These are phyloP conservation scores for Phytophthora lateralis DNA, from an alignment of 352 stramenopile genomes.

Conservation along the genomic window DNA sequence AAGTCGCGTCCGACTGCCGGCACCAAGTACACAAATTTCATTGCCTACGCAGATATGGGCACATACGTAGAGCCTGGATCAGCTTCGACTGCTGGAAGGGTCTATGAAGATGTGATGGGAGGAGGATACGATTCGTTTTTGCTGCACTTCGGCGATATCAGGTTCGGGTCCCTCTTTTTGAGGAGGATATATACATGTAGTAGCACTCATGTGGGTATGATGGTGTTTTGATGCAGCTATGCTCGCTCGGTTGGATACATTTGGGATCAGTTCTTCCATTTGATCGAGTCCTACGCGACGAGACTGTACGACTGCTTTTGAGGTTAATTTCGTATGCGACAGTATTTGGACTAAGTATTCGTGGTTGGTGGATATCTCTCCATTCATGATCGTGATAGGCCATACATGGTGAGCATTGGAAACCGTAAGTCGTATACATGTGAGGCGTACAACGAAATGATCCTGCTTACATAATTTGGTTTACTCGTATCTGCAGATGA, in stretches of 20 bases:
- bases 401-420: constrained; percentile 81
- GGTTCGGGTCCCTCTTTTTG: constrained; percentile 29
- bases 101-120: constrained; percentile 57
- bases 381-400: constrained; percentile 34
- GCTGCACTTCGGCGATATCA: constrained; percentile 81
- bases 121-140: constrained; percentile 72
- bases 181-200: neutral
- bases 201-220: neutral
- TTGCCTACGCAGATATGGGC: constrained; percentile 70
- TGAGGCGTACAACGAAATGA: neutral
- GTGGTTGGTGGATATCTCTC: too few relatives aligned
- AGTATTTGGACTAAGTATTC: too few relatives aligned
- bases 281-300: constrained; percentile 72
- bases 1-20: constrained; percentile 35
- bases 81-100: constrained; percentile 59
- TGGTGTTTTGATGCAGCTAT: constrained; percentile 45
- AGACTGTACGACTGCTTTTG: constrained; percentile 45
- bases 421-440: constrained; percentile 58
- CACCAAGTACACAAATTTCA: constrained; percentile 55
- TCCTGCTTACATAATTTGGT: constrained; percentile 1
- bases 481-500: constrained; percentile 46
- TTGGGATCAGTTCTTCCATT: constrained; percentile 80
- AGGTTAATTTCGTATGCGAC: neutral
- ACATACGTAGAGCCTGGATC: constrained; percentile 52
- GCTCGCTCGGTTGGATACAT: constrained; percentile 60